Conservation (phyloP, 768 basidiomycete genomes). For the Dentipellis sp. region DNA sequence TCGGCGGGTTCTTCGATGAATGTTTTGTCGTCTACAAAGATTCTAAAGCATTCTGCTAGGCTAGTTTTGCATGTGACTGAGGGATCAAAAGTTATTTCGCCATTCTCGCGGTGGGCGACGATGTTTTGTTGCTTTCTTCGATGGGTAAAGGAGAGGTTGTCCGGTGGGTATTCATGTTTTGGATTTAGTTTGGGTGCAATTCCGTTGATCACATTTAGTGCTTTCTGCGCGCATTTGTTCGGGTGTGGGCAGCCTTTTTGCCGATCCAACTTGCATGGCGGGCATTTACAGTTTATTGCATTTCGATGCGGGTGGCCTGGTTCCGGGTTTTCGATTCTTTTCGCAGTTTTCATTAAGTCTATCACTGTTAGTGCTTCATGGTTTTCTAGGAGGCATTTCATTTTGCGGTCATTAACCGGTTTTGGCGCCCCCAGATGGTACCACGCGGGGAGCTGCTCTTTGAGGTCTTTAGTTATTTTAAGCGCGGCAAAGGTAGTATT, state of each 20-base stretch:
- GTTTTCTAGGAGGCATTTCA: neutral
- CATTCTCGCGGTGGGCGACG: neutral
- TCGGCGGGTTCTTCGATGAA: neutral
- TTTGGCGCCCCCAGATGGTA: constrained; percentile 3
- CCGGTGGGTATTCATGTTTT: too few species aligned
- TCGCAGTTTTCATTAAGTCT: neutral
- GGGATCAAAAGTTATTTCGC: neutral
- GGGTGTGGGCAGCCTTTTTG: neutral
- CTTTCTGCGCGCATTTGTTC: neutral
- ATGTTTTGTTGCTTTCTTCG: neutral
- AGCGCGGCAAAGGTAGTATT: neutral
- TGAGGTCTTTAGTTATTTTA: neutral
- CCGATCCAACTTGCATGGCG: neutral
- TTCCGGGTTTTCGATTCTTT: neutral
- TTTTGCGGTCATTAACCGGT: neutral
- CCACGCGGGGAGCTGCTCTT: constrained; percentile 9
- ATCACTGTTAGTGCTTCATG: neutral
- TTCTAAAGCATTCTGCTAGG: neutral
- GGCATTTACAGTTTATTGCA: neutral
- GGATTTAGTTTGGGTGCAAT: neutral
- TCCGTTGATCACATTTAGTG: neutral
- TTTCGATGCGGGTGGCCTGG: neutral
- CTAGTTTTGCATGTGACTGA: neutral
- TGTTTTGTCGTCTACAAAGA: neutral
- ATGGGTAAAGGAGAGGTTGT: neutral